Conservation (phyloP, 192 early-diverging fungal species). For the Entomortierella chlamydospora region DNA sequence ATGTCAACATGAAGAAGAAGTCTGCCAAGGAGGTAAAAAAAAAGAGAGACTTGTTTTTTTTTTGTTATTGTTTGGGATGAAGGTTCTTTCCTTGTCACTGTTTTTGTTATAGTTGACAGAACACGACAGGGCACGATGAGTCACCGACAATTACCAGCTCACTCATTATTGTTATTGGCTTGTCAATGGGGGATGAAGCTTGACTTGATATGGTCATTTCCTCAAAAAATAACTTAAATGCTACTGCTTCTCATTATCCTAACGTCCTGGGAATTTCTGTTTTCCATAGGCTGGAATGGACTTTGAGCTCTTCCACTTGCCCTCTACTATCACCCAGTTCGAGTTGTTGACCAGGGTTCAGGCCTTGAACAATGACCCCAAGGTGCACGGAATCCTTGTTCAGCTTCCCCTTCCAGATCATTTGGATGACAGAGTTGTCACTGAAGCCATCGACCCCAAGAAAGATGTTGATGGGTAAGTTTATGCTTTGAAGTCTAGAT, state of each 20-base stretch:
- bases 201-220: no score
- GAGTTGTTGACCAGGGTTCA: conserved; percentile 78
- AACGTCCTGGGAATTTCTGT: no score
- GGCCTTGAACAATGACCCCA: conserved; percentile 82
- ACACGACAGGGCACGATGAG: background rate
- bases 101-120: background rate
- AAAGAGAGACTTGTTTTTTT: no score
- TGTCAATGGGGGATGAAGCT: no score
- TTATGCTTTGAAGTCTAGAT: background rate
- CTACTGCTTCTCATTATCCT: no score
- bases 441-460: conserved; percentile 83
- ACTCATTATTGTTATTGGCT: no score
- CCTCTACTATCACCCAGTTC: conserved; percentile 41
- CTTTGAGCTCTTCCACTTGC: conserved; percentile 53
- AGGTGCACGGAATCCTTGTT: conserved; percentile 94
- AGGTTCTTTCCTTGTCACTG: no score
- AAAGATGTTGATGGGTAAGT: conserved; percentile 98
- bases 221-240: no score
- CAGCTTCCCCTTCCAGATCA: conserved; percentile 94
- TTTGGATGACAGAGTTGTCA: conserved; percentile 84
- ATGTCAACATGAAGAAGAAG: conserved; percentile 94
- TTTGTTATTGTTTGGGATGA: no score
- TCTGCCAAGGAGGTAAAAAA: conserved; percentile 86
- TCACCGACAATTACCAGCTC: background rate
- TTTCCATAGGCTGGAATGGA: conserved; percentile 47